Base-by-base conservation (phyloP, 1,139 yeast species). In the Geotrichum aggregatum region DNA sequence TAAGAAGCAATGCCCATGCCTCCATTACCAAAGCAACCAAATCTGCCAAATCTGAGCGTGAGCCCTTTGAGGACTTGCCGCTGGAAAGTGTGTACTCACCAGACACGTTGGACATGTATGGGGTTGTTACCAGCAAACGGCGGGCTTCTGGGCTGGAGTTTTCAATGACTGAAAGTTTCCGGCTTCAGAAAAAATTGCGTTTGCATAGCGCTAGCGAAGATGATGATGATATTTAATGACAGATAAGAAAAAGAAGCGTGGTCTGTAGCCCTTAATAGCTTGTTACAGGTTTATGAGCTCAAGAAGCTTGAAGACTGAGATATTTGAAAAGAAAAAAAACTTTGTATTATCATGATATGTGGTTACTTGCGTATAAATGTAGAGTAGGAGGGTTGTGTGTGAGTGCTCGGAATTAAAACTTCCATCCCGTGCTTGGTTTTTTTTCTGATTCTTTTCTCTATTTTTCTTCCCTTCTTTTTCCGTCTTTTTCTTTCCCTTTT, bases 141-240 rank as follows among this genome's bases (percentile, higher is more conserved):
- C 46, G 46, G 10, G 38, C 13, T 7, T 28, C 46, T 18, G 18
- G 46, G 16, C 19, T 42, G 46, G 46, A 42, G 28, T 30, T 42
- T 13, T 42, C 46, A 24, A 42, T 42, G 46, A 30, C 34, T 14
- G 26, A 42, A 19, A 30, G 36, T 30, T 11, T 30, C 16, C 22
- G 46, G 16, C 26, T 42, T 16, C 46, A 42, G 19, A 42, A 42
- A 24, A 42, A 42, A 26, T n/a, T 42, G 38, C 22, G 46, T 7
- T 42, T 42, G 46, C 46, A 42, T 42, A 19, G 14, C 16, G 46
- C 28, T 42, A 19, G 14, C 16, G 46, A 42, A 8, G n/a, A 39
- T 16, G 34, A 26, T 10, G 21, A 13, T 24, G 22, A 41, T 31
- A 31, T 31, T 31, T 31, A 31, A 31, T 24, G 28, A 24, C 28